Evolutionary conservation across 2,329 filamentous ascomycete species (phyloP).

Genomic region (Cadophora luteo-olivacea): DNA sequence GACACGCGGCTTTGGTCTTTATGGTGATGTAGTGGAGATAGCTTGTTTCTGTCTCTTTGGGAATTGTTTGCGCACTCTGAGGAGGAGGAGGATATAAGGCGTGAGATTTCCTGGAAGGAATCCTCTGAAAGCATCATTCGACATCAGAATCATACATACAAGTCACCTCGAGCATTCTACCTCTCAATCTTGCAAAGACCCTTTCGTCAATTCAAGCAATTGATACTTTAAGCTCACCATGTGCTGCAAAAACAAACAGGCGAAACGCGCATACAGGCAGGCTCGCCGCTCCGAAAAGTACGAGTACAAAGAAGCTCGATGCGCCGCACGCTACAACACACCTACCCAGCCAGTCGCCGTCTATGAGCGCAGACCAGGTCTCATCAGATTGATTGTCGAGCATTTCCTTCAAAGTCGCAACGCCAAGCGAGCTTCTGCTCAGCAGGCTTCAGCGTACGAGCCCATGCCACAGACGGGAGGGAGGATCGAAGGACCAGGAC

Average conservation of each 20-base stretch:
- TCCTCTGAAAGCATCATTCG: neutral
- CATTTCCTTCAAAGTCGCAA: slow-evolving; percentile 14
- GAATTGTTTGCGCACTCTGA: neutral
- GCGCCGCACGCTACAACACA: neutral
- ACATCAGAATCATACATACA: neutral
- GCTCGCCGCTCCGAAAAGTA: neutral
- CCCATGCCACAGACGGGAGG: slow-evolving; percentile 9
- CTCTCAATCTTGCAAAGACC: neutral
- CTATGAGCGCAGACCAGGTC: slow-evolving; percentile 14
- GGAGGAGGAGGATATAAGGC: neutral
- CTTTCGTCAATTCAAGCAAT: neutral
- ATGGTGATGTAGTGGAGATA: neutral
- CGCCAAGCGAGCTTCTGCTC: neutral
- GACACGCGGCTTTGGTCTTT: neutral
- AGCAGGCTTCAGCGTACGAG: neutral
- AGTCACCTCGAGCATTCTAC: neutral
- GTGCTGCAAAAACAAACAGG: slow-evolving; percentile 20
- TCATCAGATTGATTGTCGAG: slow-evolving; percentile 16
- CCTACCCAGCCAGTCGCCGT: neutral
- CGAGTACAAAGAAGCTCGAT: neutral
- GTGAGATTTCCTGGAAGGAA: neutral
- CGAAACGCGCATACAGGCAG: slow-evolving; percentile 6
- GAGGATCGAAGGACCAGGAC: neutral
- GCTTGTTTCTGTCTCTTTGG: neutral
- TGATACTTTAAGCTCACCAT: slow-evolving; percentile 1